Base-by-base conservation (phyloP, 129 eudicot species). In the Flaveria trinervia region DNA sequence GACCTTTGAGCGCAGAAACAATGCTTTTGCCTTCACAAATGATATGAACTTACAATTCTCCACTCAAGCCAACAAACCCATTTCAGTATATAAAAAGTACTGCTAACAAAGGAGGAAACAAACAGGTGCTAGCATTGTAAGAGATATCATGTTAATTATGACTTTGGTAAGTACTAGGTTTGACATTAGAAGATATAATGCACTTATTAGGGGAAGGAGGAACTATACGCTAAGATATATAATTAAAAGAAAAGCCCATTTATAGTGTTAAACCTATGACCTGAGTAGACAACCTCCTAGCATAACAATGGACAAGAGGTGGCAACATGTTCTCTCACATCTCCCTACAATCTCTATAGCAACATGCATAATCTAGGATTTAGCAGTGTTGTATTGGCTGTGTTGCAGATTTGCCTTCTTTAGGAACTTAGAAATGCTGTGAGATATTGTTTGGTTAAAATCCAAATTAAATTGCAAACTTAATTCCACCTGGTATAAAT, bases 371-470 rank as follows among this genome's bases (percentile, higher is more conserved):
- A 49, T 14, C 1, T 49, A 49, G 55, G 55, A 18, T 17, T 39
- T 72, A 68, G 9, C 33, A 49, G 1, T 17, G 57, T 46, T n/a
- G 12, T 48, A 20, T 20, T 20, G 22, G 22, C 22, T 20, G 59
- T 14, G 49, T 20, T 20, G 22, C 22, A 45, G 59, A 22, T 25
- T 12, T 15, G 20, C 44, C 25, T 49, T 23, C 14, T 70, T 25
- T 3, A 15, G 14, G 5, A 71, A 22, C 25, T 48, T 26, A 26
- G 11, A 26, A 64, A 64, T 48, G 33, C 28, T 0, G 22, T 49
- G 25, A 70, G 46, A 11, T 75, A 45, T 62, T 62, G 36, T 26
- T 75, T 28, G 61, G 48, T 46, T 71, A 75, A 46, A 72, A 54
- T 33, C 45, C 11, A 43, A 75, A 43, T 26, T 12, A 18, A 75